Evolutionary conservation across 169 alveolate species (phyloP).

Genomic region (Cryptosporidium tyzzeri): DNA sequence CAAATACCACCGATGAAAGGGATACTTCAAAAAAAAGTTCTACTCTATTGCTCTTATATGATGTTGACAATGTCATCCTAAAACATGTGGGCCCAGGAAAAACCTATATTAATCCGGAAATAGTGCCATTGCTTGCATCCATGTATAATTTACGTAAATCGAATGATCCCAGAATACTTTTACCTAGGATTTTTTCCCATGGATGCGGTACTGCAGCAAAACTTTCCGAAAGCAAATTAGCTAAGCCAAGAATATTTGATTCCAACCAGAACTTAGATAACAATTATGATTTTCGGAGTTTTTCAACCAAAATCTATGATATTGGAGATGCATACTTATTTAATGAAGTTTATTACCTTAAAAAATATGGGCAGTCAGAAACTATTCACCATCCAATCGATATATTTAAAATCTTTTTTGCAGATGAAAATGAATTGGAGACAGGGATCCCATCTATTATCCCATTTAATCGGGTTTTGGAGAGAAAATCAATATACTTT

Average conservation of each 20-base stretch:
- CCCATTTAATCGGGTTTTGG: constrained; percentile 57
- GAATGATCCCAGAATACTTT: constrained; percentile 30
- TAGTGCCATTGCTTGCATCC: constrained; percentile 50
- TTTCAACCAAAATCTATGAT: constrained; percentile 20
- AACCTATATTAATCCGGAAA: constrained; percentile 63
- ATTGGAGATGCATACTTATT: constrained; percentile 52
- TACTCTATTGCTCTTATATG: constrained; percentile 31
- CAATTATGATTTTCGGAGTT: neutral
- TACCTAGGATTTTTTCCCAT: constrained; percentile 67
- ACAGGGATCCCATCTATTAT: constrained; percentile 23
- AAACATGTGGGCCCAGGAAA: constrained; percentile 30
- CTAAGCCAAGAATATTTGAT: constrained; percentile 17
- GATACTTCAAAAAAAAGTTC: constrained; percentile 18
- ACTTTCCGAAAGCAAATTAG: constrained; percentile 22
- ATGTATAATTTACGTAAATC: constrained; percentile 19
- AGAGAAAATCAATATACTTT: constrained; percentile 48
- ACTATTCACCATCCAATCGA: constrained; percentile 22
- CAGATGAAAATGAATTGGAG: constrained; percentile 46
- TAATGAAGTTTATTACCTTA: constrained; percentile 54
- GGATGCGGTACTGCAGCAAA: constrained; percentile 68
- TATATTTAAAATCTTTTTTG: constrained; percentile 48
- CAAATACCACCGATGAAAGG: neutral
- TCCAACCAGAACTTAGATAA: constrained; percentile 3
- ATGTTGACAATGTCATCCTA: constrained; percentile 60
- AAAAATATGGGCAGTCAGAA: neutral